Evolutionary conservation across 2,329 filamentous ascomycete genomes (phyloP), one percentile per base, ranked within the genome.

Genomic region (Pseudogymnoascus sp.): DNA sequence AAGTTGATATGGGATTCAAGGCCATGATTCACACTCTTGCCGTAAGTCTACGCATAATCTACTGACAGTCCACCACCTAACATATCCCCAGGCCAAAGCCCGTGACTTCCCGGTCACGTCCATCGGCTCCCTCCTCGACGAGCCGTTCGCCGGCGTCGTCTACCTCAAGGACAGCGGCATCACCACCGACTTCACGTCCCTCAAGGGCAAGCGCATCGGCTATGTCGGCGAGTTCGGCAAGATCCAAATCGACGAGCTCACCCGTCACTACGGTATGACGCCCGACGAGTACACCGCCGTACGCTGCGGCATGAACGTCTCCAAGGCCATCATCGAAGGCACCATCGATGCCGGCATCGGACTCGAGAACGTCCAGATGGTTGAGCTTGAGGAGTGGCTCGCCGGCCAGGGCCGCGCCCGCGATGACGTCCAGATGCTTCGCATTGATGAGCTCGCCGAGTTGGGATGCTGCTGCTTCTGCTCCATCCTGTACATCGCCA

Each of bases 391-490:
- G 73, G 88, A 90, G 71, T 91, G 88, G 88, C 85, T 91, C 18
- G 80, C 80, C 0, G 65, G 72, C 0, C 86, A 89, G 72, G 81
- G 80, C 67, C 86, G 87, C 1, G 81, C 84, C 64, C 83, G 82
- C 72, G 76, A 78, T 12, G 88, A 91, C 66, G 89, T 91, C 6
- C 86, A 90, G 75, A 91, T 92, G 88, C 83, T 92, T 16, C 86
- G 89, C 69, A 92, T 92, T 71, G 89, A 92, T 72, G 84, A 91
- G 77, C 86, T 92, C 28, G 89, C 89, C 35, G 87, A 91, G 74
- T 80, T 91, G 2, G 89, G 89, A 59, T 92, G 89, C 78, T 92
- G 89, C 83, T 92, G 89, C 80, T 92, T 92, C 83, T 92, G 89
- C 76, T 86, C 85, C 28, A 89, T 92, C 73, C 80, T 92, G 41